These are phyloP conservation scores for Lactarius akahatsu DNA, from an alignment of 768 basidiomycete species.

Conservation along the genomic window DNA sequence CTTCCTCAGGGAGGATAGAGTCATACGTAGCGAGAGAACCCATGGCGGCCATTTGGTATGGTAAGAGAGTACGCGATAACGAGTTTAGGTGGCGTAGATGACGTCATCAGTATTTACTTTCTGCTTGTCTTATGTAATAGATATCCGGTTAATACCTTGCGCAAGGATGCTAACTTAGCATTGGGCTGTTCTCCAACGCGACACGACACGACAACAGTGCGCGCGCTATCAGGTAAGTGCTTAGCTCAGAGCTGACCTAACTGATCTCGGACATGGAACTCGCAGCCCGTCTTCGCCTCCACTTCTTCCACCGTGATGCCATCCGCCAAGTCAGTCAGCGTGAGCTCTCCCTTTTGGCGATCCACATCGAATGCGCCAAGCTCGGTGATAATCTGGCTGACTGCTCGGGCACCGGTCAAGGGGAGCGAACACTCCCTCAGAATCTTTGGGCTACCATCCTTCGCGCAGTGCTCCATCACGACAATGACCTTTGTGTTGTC, in stretches of 20 bases:
- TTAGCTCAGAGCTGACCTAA: conserved; percentile 44
- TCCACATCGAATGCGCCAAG: conserved; percentile 90
- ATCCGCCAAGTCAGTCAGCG: conserved; percentile 78
- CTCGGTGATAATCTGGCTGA: conserved; percentile 92
- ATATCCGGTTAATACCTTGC: no score
- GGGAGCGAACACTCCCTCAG: conserved; percentile 79
- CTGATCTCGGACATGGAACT: conserved; percentile 61
- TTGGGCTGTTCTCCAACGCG: not conserved
- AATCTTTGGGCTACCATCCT: conserved; percentile 88
- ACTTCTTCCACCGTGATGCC: conserved; percentile 85
- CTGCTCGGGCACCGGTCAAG: conserved; percentile 82
- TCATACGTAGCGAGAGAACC: no score
- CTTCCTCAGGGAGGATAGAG: no score
- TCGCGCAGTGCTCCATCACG: conserved; percentile 87
- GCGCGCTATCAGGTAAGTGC: not conserved
- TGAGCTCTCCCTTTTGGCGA: conserved; percentile 66
- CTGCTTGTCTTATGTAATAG: no score
- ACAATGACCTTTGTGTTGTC: conserved; percentile 92
- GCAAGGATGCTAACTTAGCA: no score
- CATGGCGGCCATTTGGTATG: no score
- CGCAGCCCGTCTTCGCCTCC: conserved; percentile 80
- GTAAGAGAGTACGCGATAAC: no score
- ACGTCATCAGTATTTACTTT: no score
- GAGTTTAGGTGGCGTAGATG: no score
- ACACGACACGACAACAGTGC: not conserved